Evolutionary conservation across 148 eudicot species (phyloP), one percentile per base, ranked within the genome.

Genomic region (Fagopyrum tataricum): DNA sequence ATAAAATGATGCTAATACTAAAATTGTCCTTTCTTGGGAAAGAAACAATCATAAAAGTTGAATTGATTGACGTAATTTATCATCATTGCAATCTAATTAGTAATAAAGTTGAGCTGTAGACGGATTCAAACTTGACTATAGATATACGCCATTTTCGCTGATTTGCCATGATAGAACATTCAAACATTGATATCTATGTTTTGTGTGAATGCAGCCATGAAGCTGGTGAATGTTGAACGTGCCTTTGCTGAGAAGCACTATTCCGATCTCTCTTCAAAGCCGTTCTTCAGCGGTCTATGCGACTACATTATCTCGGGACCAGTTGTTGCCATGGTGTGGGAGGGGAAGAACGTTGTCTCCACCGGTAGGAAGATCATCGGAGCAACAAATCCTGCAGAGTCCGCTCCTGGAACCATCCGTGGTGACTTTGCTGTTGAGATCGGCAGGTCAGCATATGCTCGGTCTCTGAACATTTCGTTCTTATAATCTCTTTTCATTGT

Each of bases 281-380:
- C 98, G 40, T 93, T 93, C 86, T 93, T 90, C 85, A 77, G 78
- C n/a, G 89, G 91, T 0, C 87, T 93, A 67, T 96, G 91, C 31
- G 96, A 93, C 51, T 93, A 93, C 86, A 93, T 90, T 59, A 70
- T 90, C 37, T 93, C 98, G 52, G 98, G 98, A 6, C 94, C 98
- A 0, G 98, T 93, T 74, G 91, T 89, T 74, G 97, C 97, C 12
- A 94, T 91, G 97, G 96, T 94, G 49, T 94, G 98, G 97, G 97
- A 94, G 76, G 98, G 98, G 12, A 94, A 89, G 83, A 80, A 82
- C 80, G 96, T 89, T 8, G 97, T 94, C 4, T 31, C 77, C 20
- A 94, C 97, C 0, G 98, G 98, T 1, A 87, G 98, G 75, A 93
- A 87, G 84, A 88, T 91, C 55, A 93, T 93, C 67, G 98, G 98